Percentiles rank a stretch among this genome's conserved stretches.
Conservation (phyloP, 306 rosid species). For the Adenanthera pavonina region DNA sequence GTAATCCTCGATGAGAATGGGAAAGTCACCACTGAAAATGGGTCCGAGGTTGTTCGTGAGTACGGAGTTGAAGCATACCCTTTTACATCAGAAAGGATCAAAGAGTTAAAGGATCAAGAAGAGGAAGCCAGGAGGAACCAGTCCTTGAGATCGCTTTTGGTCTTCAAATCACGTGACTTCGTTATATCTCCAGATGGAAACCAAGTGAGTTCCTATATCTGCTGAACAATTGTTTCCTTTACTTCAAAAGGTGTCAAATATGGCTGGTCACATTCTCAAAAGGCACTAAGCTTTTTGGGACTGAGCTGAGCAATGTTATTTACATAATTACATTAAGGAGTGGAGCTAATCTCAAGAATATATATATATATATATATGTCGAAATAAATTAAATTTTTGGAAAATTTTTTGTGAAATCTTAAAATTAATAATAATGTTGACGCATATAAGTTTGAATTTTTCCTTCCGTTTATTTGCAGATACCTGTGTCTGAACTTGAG, state of each 20-base stretch:
- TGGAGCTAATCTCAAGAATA: too few relatives aligned
- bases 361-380: too few relatives aligned
- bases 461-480: slow-evolving; percentile 44
- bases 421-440: too few relatives aligned
- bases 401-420: too few relatives aligned
- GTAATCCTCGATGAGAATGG: slow-evolving; percentile 62
- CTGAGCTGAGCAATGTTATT: not conserved
- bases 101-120: slow-evolving; percentile 54
- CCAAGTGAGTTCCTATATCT: slow-evolving; percentile 42
- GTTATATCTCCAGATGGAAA: slow-evolving; percentile 62
- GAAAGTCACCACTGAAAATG: slow-evolving; percentile 49
- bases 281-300: not conserved
- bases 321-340: not conserved
- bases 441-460: slow-evolving; percentile 27
- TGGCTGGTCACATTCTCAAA: not conserved
- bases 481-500: slow-evolving; percentile 67
- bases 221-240: not conserved
- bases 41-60: slow-evolving; percentile 49
- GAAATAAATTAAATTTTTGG: too few relatives aligned
- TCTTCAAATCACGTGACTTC: slow-evolving; percentile 55
- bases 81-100: slow-evolving; percentile 57
- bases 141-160: slow-evolving; percentile 59
- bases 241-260: not conserved
- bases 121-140: slow-evolving; percentile 63
- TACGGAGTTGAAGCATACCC: slow-evolving; percentile 68